Evolutionary conservation across 75 land plant genomes (phyloP).

Genomic region (Cryptomeria japonica): DNA sequence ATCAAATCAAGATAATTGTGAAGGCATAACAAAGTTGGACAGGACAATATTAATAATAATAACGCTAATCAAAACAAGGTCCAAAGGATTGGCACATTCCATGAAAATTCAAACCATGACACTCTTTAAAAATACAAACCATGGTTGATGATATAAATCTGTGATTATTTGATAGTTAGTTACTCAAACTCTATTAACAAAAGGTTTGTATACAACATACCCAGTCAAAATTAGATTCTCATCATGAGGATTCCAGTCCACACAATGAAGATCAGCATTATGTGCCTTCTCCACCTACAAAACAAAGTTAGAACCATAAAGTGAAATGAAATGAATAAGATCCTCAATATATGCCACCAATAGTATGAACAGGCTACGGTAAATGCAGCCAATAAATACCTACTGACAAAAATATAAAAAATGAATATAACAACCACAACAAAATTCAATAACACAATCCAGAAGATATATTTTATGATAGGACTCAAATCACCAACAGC

Average conservation of each 20-base stretch:
- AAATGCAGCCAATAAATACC: background rate
- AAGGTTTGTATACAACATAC: conserved; percentile 28
- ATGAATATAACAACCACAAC: background rate
- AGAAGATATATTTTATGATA: background rate
- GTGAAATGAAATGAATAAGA: conserved; percentile 3
- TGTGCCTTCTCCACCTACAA: conserved; percentile 93
- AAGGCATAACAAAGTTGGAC: background rate
- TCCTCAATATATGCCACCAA: background rate
- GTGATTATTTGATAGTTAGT: background rate
- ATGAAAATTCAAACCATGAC: background rate
- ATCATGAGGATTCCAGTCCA: conserved; percentile 95
- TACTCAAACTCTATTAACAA: background rate
- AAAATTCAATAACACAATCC: background rate
- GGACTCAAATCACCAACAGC: background rate
- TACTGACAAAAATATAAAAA: background rate
- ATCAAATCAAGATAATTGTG: background rate
- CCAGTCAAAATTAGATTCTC: conserved; percentile 86
- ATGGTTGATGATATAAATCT: background rate
- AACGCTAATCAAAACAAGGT: background rate
- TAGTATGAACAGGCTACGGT: no score
- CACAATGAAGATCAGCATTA: conserved; percentile 96
- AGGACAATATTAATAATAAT: background rate
- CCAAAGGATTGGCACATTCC: background rate
- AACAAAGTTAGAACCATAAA: background rate
- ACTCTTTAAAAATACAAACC: background rate